Conservation (phyloP, 192 early-diverging fungal species). For the Rhizophagus sp. region DNA sequence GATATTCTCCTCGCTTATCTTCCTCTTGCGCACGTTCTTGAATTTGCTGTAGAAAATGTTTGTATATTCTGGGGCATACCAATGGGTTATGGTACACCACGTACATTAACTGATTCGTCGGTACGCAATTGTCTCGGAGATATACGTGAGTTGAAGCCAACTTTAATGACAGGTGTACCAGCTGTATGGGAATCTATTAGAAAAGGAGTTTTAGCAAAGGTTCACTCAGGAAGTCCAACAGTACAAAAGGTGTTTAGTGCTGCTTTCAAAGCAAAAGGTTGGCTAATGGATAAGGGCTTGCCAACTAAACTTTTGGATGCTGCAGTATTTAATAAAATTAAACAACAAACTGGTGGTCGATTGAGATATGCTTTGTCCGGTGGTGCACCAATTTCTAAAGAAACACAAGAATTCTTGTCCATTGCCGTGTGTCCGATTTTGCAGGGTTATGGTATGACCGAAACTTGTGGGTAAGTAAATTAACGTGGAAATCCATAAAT, state of each 20-base stretch:
- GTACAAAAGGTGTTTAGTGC: slow-evolving; percentile 73
- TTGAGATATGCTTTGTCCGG: slow-evolving; percentile 80
- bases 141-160: slow-evolving; percentile 71
- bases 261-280: slow-evolving; percentile 74
- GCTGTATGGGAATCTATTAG: slow-evolving; percentile 88
- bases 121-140: slow-evolving; percentile 71
- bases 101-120: slow-evolving; percentile 69
- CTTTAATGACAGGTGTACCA: slow-evolving; percentile 82
- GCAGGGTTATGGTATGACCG: slow-evolving; percentile 88
- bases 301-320: slow-evolving; percentile 71
- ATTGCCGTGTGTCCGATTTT: slow-evolving; percentile 78
- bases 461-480: slow-evolving; percentile 57
- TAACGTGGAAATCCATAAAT: neutral
- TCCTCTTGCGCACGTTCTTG: slow-evolving; percentile 88
- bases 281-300: slow-evolving; percentile 62
- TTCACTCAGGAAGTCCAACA: slow-evolving; percentile 50
- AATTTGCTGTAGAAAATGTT: slow-evolving; percentile 80
- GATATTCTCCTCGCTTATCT: slow-evolving; percentile 79
- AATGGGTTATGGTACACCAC: slow-evolving; percentile 66
- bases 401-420: slow-evolving; percentile 84
- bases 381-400: slow-evolving; percentile 84
- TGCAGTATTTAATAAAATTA: slow-evolving; percentile 82
- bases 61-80: slow-evolving; percentile 69
- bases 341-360: slow-evolving; percentile 81
- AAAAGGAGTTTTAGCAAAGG: slow-evolving; percentile 74